Evolutionary conservation across 192 early-diverging fungal genomes (phyloP).

Genomic region (Diversispora eburnea): DNA sequence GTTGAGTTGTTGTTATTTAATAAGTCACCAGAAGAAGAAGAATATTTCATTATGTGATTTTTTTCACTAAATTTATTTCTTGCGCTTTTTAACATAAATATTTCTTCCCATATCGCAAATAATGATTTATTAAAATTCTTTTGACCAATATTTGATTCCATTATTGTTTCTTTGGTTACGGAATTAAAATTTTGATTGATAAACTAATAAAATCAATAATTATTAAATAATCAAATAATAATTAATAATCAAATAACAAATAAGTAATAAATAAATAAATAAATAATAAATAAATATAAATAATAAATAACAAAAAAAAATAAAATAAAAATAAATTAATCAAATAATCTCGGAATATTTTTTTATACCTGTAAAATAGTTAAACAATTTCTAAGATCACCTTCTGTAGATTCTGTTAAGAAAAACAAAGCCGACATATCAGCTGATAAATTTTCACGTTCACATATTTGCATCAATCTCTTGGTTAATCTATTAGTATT

Average conservation of each 20-base stretch:
- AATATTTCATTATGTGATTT: not conserved
- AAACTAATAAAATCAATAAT: constrained; percentile 5
- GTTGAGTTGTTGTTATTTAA: constrained; percentile 32
- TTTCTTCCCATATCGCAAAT: constrained; percentile 77
- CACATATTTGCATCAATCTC: constrained; percentile 79
- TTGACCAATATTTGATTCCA: constrained; percentile 52
- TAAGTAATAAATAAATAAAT: constrained; percentile 27
- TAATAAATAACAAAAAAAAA: no score
- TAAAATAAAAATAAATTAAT: no score
- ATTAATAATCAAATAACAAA: not conserved
- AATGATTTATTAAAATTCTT: constrained; percentile 81
- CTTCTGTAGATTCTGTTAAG: constrained; percentile 72
- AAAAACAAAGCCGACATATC: constrained; percentile 74
- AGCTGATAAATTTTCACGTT: constrained; percentile 63
- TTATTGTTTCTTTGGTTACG: constrained; percentile 48
- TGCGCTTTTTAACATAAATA: constrained; percentile 58
- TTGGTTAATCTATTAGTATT: constrained; percentile 57
- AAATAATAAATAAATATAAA: not conserved
- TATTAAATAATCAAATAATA: no score
- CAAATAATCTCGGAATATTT: no score
- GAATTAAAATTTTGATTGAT: constrained; percentile 20
- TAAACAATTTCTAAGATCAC: constrained; percentile 85
- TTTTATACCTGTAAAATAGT: constrained; percentile 75
- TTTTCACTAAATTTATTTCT: constrained; percentile 17
- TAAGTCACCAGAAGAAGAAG: not conserved